Evolutionary conservation across 1,139 yeast species (phyloP).

Genomic region (Pichia norvegensis): DNA sequence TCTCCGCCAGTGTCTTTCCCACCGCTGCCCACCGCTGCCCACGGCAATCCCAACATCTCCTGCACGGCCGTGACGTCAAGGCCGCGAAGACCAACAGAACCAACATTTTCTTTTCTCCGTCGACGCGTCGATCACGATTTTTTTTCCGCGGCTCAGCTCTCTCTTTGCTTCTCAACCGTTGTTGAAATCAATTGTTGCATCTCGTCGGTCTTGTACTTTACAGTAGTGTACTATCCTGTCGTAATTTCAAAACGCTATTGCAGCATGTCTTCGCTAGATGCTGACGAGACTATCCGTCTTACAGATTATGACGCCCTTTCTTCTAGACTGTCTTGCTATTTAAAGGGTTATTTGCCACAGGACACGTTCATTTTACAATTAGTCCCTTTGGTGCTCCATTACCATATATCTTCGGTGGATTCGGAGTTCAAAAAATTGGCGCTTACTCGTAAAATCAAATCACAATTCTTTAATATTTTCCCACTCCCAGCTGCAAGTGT

Average conservation of each 20-base stretch:
- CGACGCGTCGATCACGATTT: slow-evolving; percentile 1
- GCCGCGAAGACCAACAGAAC: background rate
- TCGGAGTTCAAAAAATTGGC: slow-evolving; percentile 26
- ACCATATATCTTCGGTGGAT: slow-evolving; percentile 20
- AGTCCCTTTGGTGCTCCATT: slow-evolving; percentile 32
- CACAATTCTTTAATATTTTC: slow-evolving; percentile 29
- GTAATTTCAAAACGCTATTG: too few species aligned
- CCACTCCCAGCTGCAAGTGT: background rate
- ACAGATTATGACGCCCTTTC: slow-evolving; percentile 86
- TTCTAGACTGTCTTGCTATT: slow-evolving; percentile 39
- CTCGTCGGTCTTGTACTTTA: background rate
- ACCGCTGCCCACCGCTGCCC: background rate
- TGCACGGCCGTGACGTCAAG: background rate
- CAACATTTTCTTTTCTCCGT: background rate
- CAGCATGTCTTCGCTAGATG: background rate
- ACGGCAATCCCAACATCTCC: background rate
- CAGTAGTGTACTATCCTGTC: too few species aligned
- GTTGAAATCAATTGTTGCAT: too few species aligned
- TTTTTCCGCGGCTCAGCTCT: background rate
- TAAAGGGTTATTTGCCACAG: slow-evolving; percentile 38
- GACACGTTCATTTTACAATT: slow-evolving; percentile 46
- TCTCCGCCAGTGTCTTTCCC: background rate
- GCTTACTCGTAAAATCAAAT: slow-evolving; percentile 34
- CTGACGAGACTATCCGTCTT: slow-evolving; percentile 48
- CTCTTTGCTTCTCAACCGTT: too few species aligned